Percentiles rank a stretch among this genome's conserved stretches.
phyloP scores from a whole-genome alignment of 805 yeast species.

The Kuraishia piskuri region DNA sequence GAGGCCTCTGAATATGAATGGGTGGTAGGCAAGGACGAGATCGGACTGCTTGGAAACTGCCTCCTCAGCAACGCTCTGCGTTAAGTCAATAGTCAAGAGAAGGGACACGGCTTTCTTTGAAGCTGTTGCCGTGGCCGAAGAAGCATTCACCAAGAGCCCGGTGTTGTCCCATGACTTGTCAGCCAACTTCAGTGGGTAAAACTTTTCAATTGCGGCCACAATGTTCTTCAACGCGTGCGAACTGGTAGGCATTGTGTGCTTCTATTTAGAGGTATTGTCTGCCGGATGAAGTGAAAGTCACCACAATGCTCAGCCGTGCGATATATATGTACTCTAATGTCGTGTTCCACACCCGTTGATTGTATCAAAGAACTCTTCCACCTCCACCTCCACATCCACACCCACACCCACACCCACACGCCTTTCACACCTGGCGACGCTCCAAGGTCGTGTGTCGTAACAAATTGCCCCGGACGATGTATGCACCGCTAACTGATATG shows the following conservation, averaged over 20 bases:
- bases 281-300: no score
- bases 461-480: not conserved
- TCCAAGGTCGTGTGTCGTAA: not conserved
- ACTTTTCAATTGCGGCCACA: conserved; percentile 49
- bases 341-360: no score
- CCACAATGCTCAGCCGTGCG: no score
- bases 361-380: not conserved
- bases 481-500: not conserved
- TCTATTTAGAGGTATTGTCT: no score
- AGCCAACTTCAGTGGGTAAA: conserved; percentile 78
- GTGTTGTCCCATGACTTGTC: conserved; percentile 94
- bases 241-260: conserved; percentile 1
- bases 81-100: conserved; percentile 77
- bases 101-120: conserved; percentile 20
- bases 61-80: conserved; percentile 76
- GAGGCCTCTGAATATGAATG: conserved; percentile 86
- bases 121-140: conserved; percentile 12
- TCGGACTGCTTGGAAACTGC: conserved; percentile 52
- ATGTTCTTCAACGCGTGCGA: conserved; percentile 30
- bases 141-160: conserved; percentile 75
- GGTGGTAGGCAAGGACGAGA: conserved; percentile 82
- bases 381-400: not conserved
- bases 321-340: no score
- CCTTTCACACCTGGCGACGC: no score
- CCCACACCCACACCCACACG: no score